These are phyloP conservation scores for Clonostachys rosea DNA, from an alignment of 2,329 filamentous ascomycete species.

Conservation along the genomic window DNA sequence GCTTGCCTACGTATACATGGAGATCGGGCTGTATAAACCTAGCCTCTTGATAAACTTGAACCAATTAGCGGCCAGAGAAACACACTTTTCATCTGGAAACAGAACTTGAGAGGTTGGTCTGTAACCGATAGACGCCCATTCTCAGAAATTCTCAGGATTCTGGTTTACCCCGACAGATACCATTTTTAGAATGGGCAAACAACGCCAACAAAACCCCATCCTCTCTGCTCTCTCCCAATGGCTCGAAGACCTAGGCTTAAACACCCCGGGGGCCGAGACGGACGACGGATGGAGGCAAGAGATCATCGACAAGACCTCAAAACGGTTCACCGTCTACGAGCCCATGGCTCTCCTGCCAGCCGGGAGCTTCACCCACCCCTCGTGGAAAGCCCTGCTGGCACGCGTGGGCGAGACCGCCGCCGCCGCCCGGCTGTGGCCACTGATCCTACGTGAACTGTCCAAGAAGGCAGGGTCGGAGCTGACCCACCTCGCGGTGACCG, in stretches of 20 bases:
- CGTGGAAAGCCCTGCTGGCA: slow-evolving; percentile 32
- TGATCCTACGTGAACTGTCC: slow-evolving; percentile 42
- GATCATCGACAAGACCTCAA: slow-evolving; percentile 40
- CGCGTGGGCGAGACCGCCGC: slow-evolving; percentile 6
- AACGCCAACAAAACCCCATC: slow-evolving; percentile 15
- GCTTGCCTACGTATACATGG: too few relatives aligned
- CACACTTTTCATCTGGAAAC: too few relatives aligned
- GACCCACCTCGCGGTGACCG: slow-evolving; percentile 57
- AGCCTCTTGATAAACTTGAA: too few relatives aligned
- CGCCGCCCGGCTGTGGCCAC: slow-evolving; percentile 35
- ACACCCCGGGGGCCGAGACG: not conserved
- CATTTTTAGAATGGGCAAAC: slow-evolving; percentile 3
- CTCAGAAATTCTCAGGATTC: too few relatives aligned
- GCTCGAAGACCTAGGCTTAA: slow-evolving; percentile 8
- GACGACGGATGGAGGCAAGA: slow-evolving; percentile 8
- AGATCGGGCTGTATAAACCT: too few relatives aligned
- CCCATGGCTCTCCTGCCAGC: slow-evolving; percentile 57
- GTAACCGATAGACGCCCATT: too few relatives aligned
- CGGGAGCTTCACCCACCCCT: slow-evolving; percentile 43
- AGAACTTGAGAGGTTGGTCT: too few relatives aligned
- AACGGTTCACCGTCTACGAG: slow-evolving; percentile 55
- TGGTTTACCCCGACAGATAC: too few relatives aligned
- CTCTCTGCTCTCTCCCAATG: slow-evolving; percentile 21
- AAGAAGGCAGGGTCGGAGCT: slow-evolving; percentile 26
- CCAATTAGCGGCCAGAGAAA: too few relatives aligned